Evolutionary conservation across 106 monocot species (phyloP).

Genomic region (Iris macrosiphon): DNA sequence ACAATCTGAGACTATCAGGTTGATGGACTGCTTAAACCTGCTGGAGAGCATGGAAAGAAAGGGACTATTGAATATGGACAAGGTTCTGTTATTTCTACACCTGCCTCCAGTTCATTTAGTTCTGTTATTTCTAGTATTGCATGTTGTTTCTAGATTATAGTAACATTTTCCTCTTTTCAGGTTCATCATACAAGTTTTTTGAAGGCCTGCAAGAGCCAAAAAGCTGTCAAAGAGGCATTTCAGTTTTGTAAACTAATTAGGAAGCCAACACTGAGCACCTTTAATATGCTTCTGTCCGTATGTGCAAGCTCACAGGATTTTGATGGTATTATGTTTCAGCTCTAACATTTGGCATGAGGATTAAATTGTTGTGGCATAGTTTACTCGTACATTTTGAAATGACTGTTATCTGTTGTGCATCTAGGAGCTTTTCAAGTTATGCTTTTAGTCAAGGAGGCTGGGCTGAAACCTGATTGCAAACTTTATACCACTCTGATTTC

Average conservation of each 20-base stretch:
- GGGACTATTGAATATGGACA: slow-evolving; percentile 85
- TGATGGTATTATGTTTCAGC: slow-evolving; percentile 44
- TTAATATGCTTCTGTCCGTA: slow-evolving; percentile 82
- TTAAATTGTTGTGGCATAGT: neutral
- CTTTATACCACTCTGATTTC: slow-evolving; percentile 78
- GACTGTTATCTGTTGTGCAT: neutral
- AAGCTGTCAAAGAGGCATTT: slow-evolving; percentile 70
- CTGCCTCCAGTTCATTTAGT: neutral
- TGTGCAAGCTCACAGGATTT: slow-evolving; percentile 85
- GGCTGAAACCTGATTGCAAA: slow-evolving; percentile 82
- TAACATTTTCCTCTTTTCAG: slow-evolving; percentile 26
- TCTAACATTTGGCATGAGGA: neutral
- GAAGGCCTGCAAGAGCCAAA: slow-evolving; percentile 69
- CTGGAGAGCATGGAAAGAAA: slow-evolving; percentile 59
- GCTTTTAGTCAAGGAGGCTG: slow-evolving; percentile 80
- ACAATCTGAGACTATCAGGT: slow-evolving; percentile 28
- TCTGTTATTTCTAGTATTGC: neutral
- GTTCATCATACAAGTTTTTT: slow-evolving; percentile 73
- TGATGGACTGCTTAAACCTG: slow-evolving; percentile 66
- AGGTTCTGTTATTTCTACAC: slow-evolving; percentile 32
- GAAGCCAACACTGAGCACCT: slow-evolving; percentile 68
- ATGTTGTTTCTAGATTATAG: neutral
- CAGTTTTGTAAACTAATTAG: slow-evolving; percentile 63
- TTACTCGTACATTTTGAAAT: neutral
- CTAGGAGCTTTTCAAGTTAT: slow-evolving; percentile 83